phyloP scores from a whole-genome alignment of 441 rosid genomes.

The Populus hybrid region DNA sequence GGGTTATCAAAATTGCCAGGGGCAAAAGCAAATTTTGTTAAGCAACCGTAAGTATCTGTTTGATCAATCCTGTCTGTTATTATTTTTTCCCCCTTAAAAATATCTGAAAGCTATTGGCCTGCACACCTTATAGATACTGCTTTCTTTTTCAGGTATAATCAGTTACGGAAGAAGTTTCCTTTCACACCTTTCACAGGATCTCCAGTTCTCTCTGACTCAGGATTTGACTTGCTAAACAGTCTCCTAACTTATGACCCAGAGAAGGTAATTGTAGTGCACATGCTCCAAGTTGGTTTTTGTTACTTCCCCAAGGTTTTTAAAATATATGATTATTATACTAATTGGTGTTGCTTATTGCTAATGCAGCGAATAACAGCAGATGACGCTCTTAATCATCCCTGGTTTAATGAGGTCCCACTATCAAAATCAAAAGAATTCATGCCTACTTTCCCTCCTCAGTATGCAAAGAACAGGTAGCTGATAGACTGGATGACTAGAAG shows the following conservation, averaged over 20 bases:
- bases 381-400: constrained; percentile 73
- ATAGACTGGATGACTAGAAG: constrained; percentile 21
- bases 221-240: constrained; percentile 69
- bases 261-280: constrained; percentile 41
- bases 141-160: constrained; percentile 47
- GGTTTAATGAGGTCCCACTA: constrained; percentile 78
- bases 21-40: constrained; percentile 61
- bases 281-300: background rate
- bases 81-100: background rate
- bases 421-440: constrained; percentile 66
- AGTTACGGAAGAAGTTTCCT: constrained; percentile 80
- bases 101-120: background rate
- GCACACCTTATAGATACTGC: background rate
- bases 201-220: constrained; percentile 68
- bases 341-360: constrained; percentile 9
- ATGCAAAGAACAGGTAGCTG: constrained; percentile 29
- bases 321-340: constrained; percentile 26
- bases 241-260: constrained; percentile 71
- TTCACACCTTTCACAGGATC: constrained; percentile 67
- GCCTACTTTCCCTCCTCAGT: constrained; percentile 65
- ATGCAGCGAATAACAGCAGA: constrained; percentile 83
- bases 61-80: background rate
- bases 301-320: background rate
- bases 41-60: constrained; percentile 55
- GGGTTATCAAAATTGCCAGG: constrained; percentile 62